These are phyloP conservation scores for Cordyceps fumosorosea DNA, from an alignment of 2,329 filamentous ascomycete species.

Conservation along the genomic window DNA sequence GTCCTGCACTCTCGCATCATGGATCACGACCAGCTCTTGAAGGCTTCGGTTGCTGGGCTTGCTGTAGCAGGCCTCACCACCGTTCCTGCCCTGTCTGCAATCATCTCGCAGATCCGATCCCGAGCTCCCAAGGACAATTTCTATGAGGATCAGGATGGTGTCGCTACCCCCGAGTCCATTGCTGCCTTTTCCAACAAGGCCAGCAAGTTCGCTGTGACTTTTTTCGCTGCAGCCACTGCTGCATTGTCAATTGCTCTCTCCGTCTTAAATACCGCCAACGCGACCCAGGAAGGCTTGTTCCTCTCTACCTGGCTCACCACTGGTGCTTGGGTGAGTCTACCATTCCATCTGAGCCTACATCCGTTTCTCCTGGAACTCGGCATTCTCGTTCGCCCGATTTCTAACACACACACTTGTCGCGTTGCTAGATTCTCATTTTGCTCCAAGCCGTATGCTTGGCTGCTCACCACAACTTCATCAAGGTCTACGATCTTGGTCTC, in stretches of 20 bases:
- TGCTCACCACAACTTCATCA: slow-evolving; percentile 43
- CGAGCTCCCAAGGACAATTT: slow-evolving; percentile 36
- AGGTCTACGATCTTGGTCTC: slow-evolving; percentile 47
- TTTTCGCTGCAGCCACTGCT: slow-evolving; percentile 48
- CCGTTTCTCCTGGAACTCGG: too few relatives aligned
- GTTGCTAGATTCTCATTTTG: slow-evolving; percentile 40
- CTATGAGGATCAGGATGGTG: slow-evolving; percentile 66
- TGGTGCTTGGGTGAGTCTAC: slow-evolving; percentile 54
- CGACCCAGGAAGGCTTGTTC: slow-evolving; percentile 31
- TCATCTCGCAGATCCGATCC: slow-evolving; percentile 28
- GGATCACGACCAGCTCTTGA: slow-evolving; percentile 9
- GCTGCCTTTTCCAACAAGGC: slow-evolving; percentile 54
- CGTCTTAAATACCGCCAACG: slow-evolving; percentile 41
- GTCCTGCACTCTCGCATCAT: background rate
- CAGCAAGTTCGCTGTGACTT: slow-evolving; percentile 48
- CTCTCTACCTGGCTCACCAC: slow-evolving; percentile 55
- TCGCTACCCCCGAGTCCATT: slow-evolving; percentile 57
- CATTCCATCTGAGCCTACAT: background rate
- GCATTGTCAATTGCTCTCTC: slow-evolving; percentile 50
- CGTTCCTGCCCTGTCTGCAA: slow-evolving; percentile 29
- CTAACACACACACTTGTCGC: background rate
- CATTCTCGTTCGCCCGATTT: background rate
- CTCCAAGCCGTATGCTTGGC: slow-evolving; percentile 45
- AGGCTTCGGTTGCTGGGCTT: slow-evolving; percentile 27
- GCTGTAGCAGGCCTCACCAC: slow-evolving; percentile 30